These are phyloP conservation scores for Stagonosporopsis vannaccii DNA, from an alignment of 2,329 filamentous ascomycete species.

Conservation along the genomic window DNA sequence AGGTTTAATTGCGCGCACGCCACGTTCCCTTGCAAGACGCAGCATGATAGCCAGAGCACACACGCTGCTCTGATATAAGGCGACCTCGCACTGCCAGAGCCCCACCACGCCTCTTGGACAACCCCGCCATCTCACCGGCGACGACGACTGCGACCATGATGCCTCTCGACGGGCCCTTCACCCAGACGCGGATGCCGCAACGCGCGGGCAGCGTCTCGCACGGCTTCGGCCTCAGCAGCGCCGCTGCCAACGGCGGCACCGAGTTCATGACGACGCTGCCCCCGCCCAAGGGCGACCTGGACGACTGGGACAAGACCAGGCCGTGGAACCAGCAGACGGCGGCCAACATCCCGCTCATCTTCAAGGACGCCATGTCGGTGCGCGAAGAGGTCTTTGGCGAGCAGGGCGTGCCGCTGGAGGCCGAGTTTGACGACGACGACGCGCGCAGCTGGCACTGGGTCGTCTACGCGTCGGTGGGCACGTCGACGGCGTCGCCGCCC, in stretches of 20 bases:
- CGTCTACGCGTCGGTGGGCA: conserved; percentile 71
- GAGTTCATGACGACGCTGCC: conserved; percentile 51
- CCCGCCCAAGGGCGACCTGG: conserved; percentile 45
- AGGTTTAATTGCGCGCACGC: conserved; percentile 8
- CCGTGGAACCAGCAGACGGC: conserved; percentile 44
- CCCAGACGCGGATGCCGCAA: not conserved
- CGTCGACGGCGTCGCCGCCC: conserved; percentile 46
- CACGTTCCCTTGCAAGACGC: not conserved
- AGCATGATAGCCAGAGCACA: conserved; percentile 4
- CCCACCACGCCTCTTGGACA: not conserved
- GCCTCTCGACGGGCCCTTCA: conserved; percentile 9
- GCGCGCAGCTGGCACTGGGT: conserved; percentile 84
- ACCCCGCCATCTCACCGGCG: not conserved
- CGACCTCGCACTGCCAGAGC: not conserved
- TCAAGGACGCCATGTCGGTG: conserved; percentile 64
- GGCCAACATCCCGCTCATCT: conserved; percentile 51
- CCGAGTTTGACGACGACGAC: conserved; percentile 85
- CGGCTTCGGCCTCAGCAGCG: conserved; percentile 30
- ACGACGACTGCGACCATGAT: not conserved
- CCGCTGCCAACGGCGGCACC: conserved; percentile 37
- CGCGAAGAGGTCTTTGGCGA: conserved; percentile 66
- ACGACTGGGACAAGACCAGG: conserved; percentile 47
- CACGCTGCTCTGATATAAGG: not conserved
- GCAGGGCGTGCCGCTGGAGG: conserved; percentile 64
- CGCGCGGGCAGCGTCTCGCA: conserved; percentile 22